Evolutionary conservation across 495 filamentous ascomycete species (phyloP), one percentile per base, ranked within the genome.

Genomic region (Lophiotrema nucula): DNA sequence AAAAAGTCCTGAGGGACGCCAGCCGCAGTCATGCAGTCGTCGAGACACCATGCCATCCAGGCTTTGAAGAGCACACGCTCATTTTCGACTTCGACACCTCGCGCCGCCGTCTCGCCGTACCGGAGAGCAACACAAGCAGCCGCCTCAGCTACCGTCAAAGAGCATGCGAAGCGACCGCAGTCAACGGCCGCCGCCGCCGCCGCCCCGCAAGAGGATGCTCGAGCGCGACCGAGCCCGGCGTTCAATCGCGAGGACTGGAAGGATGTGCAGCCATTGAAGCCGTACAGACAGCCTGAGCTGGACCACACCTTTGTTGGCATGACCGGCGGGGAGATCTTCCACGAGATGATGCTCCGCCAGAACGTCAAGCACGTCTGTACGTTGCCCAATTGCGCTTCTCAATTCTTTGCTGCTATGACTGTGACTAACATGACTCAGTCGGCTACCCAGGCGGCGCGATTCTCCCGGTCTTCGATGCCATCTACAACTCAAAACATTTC

Each of bases 331-430:
- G 86, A 96, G 70, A 97, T 98, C 59, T 96, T 98, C 78, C 91
- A 98, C 67, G 92, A 98, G 74, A 97, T 98, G 93, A 96, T 98
- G 90, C 81, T 91, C 37, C 78, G 93, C 67, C 90, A 92, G 59
- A 83, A 77, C 58, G 95, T 98, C 25, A 92, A 96, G 77, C 88
- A 95, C 73, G 78, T 97, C 67, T 75, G 72, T 75, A 64, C 42
- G 72, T 68, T 39, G 24, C 46, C 16, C 43, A 38, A 43, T 37
- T 42, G 43, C 33, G n/a, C 54, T 39, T 19, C 15, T 10, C 18
- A 23, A n/a, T 27, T 28, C 5, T 13, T 48, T 28, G 2, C 56
- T 46, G 47, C n/a, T 66, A 59, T 66, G 42, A 69, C 62, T 26
- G 44, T 56, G 48, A 35, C 47, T 54, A 48, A 79, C 77, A 48